Percentiles rank a stretch among this genome's conserved stretches.
Conservation (phyloP, 2,329 filamentous ascomycete species). For the Pseudogymnoascus sp. region DNA sequence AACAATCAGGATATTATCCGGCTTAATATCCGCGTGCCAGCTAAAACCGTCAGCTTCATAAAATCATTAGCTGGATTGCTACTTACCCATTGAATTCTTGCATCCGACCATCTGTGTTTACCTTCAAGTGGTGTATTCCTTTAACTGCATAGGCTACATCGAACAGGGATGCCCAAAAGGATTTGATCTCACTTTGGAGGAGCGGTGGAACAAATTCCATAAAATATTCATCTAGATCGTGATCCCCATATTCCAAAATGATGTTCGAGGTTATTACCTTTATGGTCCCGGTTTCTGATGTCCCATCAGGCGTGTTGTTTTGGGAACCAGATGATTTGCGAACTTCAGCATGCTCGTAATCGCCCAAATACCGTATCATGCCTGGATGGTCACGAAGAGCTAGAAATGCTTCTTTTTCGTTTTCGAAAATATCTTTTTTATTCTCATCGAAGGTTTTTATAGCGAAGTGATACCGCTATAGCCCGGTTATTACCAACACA, state of each 20-base stretch:
- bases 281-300: background rate
- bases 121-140: slow-evolving; percentile 22
- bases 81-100: slow-evolving; percentile 20
- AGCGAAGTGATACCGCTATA: slow-evolving; percentile 25
- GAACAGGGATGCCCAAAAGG: slow-evolving; percentile 29
- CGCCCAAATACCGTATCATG: slow-evolving; percentile 28
- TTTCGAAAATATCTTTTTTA: slow-evolving; percentile 20
- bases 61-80: background rate
- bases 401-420: slow-evolving; percentile 27
- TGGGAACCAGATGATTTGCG: background rate
- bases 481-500: slow-evolving; percentile 10
- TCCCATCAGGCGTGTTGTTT: background rate
- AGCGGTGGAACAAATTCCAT: slow-evolving; percentile 24
- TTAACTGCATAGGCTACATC: slow-evolving; percentile 26
- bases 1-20: slow-evolving; percentile 30
- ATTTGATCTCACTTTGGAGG: slow-evolving; percentile 21
- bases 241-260: slow-evolving; percentile 30
- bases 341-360: slow-evolving; percentile 19
- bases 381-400: slow-evolving; percentile 19
- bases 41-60: slow-evolving; percentile 18
- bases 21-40: slow-evolving; percentile 34
- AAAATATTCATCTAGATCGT: slow-evolving; percentile 29
- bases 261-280: slow-evolving; percentile 24
- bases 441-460: slow-evolving; percentile 24
- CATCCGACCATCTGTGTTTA: background rate